A percentile compares a stretch with the other conserved stretches of the same genome.
Evolutionary conservation across 257 asterid genomes (phyloP).

Genomic region (Cynanchum wilfordii): DNA sequence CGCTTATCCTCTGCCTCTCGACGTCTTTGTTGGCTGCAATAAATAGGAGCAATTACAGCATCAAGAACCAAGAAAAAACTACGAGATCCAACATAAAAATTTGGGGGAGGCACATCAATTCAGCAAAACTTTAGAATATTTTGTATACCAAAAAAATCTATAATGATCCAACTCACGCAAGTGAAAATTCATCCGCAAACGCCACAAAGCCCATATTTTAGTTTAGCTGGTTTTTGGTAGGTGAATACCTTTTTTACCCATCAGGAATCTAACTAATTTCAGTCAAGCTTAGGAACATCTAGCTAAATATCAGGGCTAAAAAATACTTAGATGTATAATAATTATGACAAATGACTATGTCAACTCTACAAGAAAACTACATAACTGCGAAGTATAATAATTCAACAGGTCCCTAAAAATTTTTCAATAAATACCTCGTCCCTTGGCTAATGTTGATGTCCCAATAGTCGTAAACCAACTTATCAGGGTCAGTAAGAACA

Average conservation of each 20-base stretch:
- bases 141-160: not conserved
- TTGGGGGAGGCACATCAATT: not conserved
- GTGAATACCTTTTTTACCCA: not conserved
- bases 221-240: not conserved
- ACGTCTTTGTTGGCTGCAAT: constrained; percentile 37
- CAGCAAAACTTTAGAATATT: not conserved
- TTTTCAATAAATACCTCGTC: not conserved
- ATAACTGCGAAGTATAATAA: not conserved
- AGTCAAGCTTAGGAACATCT: not conserved
- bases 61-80: not conserved
- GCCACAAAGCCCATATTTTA: not conserved
- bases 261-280: not conserved
- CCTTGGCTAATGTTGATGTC: not conserved
- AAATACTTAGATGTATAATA: no score
- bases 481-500: not conserved
- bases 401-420: not conserved
- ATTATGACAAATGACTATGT: not conserved
- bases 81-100: not conserved
- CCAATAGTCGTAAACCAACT: not conserved
- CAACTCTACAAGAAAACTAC: not conserved
- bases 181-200: not conserved
- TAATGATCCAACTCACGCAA: not conserved
- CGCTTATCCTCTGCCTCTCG: constrained; percentile 38
- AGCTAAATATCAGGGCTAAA: no score
- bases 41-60: not conserved